Conservation (phyloP, 805 yeast genomes). For the Candida nonsorbophila region DNA sequence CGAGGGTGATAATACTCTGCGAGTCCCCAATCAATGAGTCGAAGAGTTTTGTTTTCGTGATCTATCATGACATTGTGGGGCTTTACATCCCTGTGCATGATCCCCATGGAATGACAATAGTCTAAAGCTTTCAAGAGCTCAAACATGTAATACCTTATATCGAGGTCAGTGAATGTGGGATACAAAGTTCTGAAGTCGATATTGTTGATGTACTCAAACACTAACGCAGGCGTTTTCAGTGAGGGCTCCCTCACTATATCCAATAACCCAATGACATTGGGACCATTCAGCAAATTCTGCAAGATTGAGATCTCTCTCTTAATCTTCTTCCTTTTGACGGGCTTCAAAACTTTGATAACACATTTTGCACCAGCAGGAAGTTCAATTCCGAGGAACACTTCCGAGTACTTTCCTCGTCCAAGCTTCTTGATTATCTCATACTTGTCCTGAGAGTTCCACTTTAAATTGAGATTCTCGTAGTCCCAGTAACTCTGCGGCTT, state of each 20-base stretch:
- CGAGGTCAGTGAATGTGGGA: slow-evolving; percentile 70
- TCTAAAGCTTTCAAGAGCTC: slow-evolving; percentile 81
- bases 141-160: slow-evolving; percentile 77
- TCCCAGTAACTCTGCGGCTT: slow-evolving; percentile 88
- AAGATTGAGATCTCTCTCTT: slow-evolving; percentile 85
- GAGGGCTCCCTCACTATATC: slow-evolving; percentile 87
- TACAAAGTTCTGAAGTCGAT: slow-evolving; percentile 82
- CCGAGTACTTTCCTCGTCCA: slow-evolving; percentile 92
- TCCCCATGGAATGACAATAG: slow-evolving; percentile 88
- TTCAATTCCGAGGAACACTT: slow-evolving; percentile 83
- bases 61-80: slow-evolving; percentile 95
- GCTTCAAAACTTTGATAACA: slow-evolving; percentile 88
- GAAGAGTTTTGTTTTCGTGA: slow-evolving; percentile 53
- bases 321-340: slow-evolving; percentile 89
- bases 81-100: slow-evolving; percentile 91
- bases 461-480: slow-evolving; percentile 61
- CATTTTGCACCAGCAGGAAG: slow-evolving; percentile 55
- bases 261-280: slow-evolving; percentile 66
- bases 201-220: slow-evolving; percentile 81
- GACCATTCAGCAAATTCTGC: slow-evolving; percentile 79
- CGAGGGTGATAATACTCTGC: slow-evolving; percentile 92
- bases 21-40: slow-evolving; percentile 91
- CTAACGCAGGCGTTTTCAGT: slow-evolving; percentile 81
- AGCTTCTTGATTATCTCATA: slow-evolving; percentile 81
- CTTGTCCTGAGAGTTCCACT: slow-evolving; percentile 82